Percentiles rank a stretch among this genome's conserved stretches.
Evolutionary conservation across 345 rosid species (phyloP).

Genomic region (Camelina sativa): DNA sequence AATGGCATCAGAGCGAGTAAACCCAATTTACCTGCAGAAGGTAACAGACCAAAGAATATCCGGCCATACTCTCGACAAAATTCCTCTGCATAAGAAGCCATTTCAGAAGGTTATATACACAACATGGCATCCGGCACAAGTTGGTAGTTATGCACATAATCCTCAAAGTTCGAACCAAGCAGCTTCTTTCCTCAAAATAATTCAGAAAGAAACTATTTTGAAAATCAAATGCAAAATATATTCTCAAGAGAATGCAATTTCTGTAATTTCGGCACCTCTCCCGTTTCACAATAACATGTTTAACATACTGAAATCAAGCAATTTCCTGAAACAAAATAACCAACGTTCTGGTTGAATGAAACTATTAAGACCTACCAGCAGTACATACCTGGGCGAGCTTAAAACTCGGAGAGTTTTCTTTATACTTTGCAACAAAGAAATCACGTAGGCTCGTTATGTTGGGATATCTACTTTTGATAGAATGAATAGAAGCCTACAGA

Average conservation of each 20-base stretch:
- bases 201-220: constrained; percentile 3
- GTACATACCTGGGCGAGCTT: constrained; percentile 92
- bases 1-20: not conserved
- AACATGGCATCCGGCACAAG: not conserved
- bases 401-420: constrained; percentile 83
- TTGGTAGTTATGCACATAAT: not conserved
- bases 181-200: constrained; percentile 20
- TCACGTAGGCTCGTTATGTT: constrained; percentile 81
- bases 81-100: constrained; percentile 74
- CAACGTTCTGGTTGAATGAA: constrained; percentile 21
- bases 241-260: constrained; percentile 25
- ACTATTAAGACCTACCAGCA: constrained; percentile 18
- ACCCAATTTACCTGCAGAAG: constrained; percentile 75
- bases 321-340: constrained; percentile 21
- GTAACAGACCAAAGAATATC: constrained; percentile 98
- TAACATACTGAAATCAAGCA: constrained; percentile 6
- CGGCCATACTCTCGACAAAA: constrained; percentile 99
- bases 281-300: constrained; percentile 20
- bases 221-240: constrained; percentile 15
- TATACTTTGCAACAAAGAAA: constrained; percentile 89
- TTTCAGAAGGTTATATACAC: constrained; percentile 17
- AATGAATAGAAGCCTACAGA: constrained; percentile 94
- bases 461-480: constrained; percentile 95
- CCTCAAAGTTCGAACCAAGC: constrained; percentile 22
- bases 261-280: not conserved